phyloP scores from a whole-genome alignment of 495 filamentous ascomycete species.

The Penicillium atrosanguineum region DNA sequence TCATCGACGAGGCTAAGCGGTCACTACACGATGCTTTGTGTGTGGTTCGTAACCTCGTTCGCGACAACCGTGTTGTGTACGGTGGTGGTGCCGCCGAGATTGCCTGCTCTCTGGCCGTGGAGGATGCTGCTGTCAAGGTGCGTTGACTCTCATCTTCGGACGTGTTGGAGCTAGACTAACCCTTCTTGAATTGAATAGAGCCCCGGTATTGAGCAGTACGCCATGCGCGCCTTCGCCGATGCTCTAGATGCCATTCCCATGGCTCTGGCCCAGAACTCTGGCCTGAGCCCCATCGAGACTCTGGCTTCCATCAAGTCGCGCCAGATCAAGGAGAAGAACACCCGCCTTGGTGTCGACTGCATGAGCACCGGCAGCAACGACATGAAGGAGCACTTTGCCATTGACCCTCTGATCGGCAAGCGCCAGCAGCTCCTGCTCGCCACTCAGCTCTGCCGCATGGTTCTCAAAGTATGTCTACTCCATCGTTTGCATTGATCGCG shows the following conservation, averaged over 20 bases:
- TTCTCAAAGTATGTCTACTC: slow-evolving; percentile 76
- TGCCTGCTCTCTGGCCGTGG: slow-evolving; percentile 92
- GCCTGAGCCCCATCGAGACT: slow-evolving; percentile 91
- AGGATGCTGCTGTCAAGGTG: slow-evolving; percentile 88
- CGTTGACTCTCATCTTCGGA: slow-evolving; percentile 4
- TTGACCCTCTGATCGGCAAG: slow-evolving; percentile 97
- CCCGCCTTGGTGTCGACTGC: slow-evolving; percentile 90
- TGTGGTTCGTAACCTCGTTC: slow-evolving; percentile 93
- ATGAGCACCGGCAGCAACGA: slow-evolving; percentile 93
- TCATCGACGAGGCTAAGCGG: slow-evolving; percentile 98
- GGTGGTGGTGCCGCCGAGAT: slow-evolving; percentile 97
- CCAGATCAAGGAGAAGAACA: slow-evolving; percentile 87
- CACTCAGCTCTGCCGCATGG: slow-evolving; percentile 98
- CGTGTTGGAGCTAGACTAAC: slow-evolving; percentile 6
- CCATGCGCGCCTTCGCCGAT: slow-evolving; percentile 96
- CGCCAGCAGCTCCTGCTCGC: slow-evolving; percentile 93
- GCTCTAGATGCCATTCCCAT: slow-evolving; percentile 94
- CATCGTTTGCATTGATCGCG: not conserved
- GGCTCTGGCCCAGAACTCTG: slow-evolving; percentile 96
- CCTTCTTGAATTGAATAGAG: slow-evolving; percentile 47
- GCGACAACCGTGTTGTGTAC: slow-evolving; percentile 97
- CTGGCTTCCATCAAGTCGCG: slow-evolving; percentile 92
- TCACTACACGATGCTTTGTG: slow-evolving; percentile 97
- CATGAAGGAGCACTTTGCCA: slow-evolving; percentile 96
- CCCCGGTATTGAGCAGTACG: slow-evolving; percentile 94